Evolutionary conservation across 2,329 filamentous ascomycete species (phyloP), one percentile per base, ranked within the genome.

Genomic region (Sphaerulina vaccinii): DNA sequence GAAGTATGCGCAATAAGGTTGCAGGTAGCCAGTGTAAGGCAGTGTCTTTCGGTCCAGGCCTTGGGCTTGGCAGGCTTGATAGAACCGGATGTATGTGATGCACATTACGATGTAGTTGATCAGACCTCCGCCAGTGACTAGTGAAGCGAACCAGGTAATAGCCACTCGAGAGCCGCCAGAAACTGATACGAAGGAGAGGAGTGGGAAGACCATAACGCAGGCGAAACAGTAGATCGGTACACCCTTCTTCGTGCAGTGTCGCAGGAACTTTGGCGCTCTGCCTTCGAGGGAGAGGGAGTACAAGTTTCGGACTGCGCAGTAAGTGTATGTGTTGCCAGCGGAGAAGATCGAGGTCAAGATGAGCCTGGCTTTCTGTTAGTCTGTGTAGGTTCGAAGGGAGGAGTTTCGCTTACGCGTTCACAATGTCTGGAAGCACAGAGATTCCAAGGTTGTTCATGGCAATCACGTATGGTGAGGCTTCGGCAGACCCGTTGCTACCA

Each of bases 91-190:
- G 67, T 81, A 84, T n/a, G 80, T 84, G 19, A 78, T 65, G 39
- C 71, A 72, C 71, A 83, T 83, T 65, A 80, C 74, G 54, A 85
- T 75, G 67, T 83, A 86, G 70, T 84, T 80, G 66, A 86, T 84
- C 60, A 83, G 33, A 73, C 78, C 76, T 23, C 76, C 79, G 5
- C 77, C 80, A 6, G 79, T 83, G 64, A 82, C 76, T 7, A 85
- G 70, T 55, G 75, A 78, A 56, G 78, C 72, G 44, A 84, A 62
- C 67, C 69, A 71, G 23, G 49, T 64, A 13, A 71, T 55, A 8
- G 64, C 69, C 24, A 62, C 54, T 6, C 60, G 55, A 6, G 69
- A 66, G 23, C 61, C 53, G 35, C 55, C 65, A 18, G 57, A 62
- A 36, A 71, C 65, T 9, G 61, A 58, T 21, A 69, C 54, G 60